These are phyloP conservation scores for Myxozyma mucilagina DNA, from an alignment of 805 yeast species.

Conservation along the genomic window DNA sequence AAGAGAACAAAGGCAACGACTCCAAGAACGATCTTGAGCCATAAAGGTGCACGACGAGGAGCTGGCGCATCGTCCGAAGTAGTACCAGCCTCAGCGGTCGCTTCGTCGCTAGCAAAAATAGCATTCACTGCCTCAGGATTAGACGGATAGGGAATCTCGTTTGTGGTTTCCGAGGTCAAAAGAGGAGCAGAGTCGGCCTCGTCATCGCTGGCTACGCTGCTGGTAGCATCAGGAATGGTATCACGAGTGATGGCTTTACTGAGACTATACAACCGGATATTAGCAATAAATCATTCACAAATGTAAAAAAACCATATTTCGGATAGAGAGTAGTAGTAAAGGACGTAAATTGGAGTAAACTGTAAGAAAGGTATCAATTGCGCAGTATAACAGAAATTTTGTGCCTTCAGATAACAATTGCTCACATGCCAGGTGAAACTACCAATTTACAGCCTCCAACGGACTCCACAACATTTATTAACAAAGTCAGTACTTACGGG, in stretches of 20 bases:
- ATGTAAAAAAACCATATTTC: neutral
- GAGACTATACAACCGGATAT: neutral
- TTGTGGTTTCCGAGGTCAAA: slow-evolving; percentile 20
- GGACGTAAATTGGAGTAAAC: neutral
- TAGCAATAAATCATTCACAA: neutral
- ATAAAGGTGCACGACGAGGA: slow-evolving; percentile 7
- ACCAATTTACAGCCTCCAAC: neutral
- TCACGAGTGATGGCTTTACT: slow-evolving; percentile 10
- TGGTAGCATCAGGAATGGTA: slow-evolving; percentile 20
- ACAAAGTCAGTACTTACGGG: slow-evolving; percentile 2
- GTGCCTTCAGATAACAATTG: neutral
- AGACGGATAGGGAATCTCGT: slow-evolving; percentile 25
- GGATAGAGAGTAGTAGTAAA: too few relatives aligned
- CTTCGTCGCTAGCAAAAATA: slow-evolving; percentile 24
- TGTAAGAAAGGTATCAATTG: neutral
- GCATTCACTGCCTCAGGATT: slow-evolving; percentile 26
- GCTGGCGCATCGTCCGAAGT: neutral
- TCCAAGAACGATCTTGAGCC: slow-evolving; percentile 16
- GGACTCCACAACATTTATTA: neutral
- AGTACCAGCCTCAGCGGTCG: slow-evolving; percentile 19
- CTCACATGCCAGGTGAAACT: neutral
- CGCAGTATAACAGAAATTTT: neutral
- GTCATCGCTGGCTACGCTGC: slow-evolving; percentile 29
- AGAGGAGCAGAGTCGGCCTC: slow-evolving; percentile 29
- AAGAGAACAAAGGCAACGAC: slow-evolving; percentile 12